Conservation (phyloP, 352 stramenopile species). For the Halophytophthora polymorphica region DNA sequence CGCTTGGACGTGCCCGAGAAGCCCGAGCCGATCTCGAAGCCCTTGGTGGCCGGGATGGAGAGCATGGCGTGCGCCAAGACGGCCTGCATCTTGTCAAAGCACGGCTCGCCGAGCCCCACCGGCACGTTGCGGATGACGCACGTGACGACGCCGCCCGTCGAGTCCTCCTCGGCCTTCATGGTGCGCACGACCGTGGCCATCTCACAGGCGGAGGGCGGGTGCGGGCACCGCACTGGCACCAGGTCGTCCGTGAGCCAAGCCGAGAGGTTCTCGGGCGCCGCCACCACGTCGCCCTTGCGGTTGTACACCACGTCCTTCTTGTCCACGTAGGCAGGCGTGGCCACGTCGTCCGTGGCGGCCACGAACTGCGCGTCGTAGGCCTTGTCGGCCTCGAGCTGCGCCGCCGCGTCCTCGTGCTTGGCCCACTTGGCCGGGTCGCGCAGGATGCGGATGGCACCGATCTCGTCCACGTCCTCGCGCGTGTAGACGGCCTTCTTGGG, state of each 20-base stretch:
- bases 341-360: slow-evolving; percentile 43
- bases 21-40: slow-evolving; percentile 96
- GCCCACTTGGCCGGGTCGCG: slow-evolving; percentile 67
- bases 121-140: slow-evolving; percentile 97
- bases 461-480: slow-evolving; percentile 79
- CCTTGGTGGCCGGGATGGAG: slow-evolving; percentile 98
- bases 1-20: slow-evolving; percentile 96
- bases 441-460: slow-evolving; percentile 81
- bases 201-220: slow-evolving; percentile 88
- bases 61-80: slow-evolving; percentile 98
- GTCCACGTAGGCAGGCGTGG: slow-evolving; percentile 90
- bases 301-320: slow-evolving; percentile 90
- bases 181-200: slow-evolving; percentile 96
- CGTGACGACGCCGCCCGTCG: slow-evolving; percentile 93
- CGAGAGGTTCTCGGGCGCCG: slow-evolving; percentile 46
- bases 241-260: slow-evolving; percentile 82
- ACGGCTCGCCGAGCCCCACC: slow-evolving; percentile 95
- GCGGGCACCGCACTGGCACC: slow-evolving; percentile 93
- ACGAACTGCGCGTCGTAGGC: slow-evolving; percentile 79
- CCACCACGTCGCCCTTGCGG: slow-evolving; percentile 64
- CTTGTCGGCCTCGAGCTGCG: slow-evolving; percentile 62
- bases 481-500: slow-evolving; percentile 65
- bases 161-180: slow-evolving; percentile 89
- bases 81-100: slow-evolving; percentile 99
- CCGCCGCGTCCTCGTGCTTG: slow-evolving; percentile 31